Percentiles rank a stretch among this genome's conserved stretches.
Evolutionary conservation across 2,329 filamentous ascomycete species (phyloP).

Genomic region (Colletotrichum karsti): DNA sequence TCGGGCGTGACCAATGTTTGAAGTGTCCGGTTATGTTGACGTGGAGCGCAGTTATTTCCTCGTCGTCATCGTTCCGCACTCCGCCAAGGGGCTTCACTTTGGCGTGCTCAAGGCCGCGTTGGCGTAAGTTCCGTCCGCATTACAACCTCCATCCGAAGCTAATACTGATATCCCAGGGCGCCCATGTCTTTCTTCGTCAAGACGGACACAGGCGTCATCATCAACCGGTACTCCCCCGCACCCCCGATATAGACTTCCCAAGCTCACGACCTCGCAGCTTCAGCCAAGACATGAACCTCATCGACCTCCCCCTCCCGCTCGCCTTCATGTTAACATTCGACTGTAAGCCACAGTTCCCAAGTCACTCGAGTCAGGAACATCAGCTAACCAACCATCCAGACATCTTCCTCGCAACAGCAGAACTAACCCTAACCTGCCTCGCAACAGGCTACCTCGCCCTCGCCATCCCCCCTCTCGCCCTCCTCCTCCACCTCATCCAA

Average conservation of each 20-base stretch:
- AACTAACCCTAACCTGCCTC: constrained; percentile 54
- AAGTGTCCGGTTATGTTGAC: not conserved
- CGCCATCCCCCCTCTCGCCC: constrained; percentile 45
- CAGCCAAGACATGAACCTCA: constrained; percentile 37
- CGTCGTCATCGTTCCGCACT: constrained; percentile 13
- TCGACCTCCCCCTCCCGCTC: constrained; percentile 33
- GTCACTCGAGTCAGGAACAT: too few species aligned
- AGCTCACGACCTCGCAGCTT: constrained; percentile 19
- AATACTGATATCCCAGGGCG: not conserved
- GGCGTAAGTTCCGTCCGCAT: not conserved
- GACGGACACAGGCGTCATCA: constrained; percentile 32
- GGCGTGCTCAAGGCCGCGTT: constrained; percentile 6
- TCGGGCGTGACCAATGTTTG: too few species aligned
- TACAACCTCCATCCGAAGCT: not conserved
- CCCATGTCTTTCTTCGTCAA: constrained; percentile 33
- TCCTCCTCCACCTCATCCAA: constrained; percentile 40
- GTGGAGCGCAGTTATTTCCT: constrained; percentile 1
- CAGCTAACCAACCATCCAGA: not conserved
- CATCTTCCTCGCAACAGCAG: constrained; percentile 41
- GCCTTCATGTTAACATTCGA: constrained; percentile 34
- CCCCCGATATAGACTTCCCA: not conserved
- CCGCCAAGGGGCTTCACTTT: constrained; percentile 23
- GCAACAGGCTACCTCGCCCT: constrained; percentile 54
- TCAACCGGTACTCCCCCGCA: constrained; percentile 28
- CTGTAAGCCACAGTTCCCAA: not conserved